Evolutionary conservation across 306 rosid genomes (phyloP).

Genomic region (Cicer chorassanicum): DNA sequence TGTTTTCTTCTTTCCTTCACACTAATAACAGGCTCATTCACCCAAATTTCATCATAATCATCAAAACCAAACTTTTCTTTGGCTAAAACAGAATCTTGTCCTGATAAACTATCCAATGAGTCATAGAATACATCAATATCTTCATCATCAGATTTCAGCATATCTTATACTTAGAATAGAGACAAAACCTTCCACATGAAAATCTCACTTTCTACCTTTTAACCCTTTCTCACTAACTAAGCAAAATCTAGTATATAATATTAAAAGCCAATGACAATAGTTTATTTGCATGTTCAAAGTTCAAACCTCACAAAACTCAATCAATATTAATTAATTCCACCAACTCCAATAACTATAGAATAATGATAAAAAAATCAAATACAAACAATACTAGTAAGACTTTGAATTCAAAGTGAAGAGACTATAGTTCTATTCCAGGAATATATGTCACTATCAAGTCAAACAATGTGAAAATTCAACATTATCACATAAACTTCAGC

Average conservation of each 20-base stretch:
- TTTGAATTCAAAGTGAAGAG: constrained; percentile 45
- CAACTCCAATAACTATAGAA: constrained; percentile 43
- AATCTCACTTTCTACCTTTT: constrained; percentile 18
- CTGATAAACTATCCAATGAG: constrained; percentile 24
- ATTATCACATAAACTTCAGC: constrained; percentile 53
- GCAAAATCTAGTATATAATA: constrained; percentile 47
- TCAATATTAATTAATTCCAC: constrained; percentile 41
- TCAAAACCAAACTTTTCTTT: constrained; percentile 10
- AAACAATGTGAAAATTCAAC: constrained; percentile 60
- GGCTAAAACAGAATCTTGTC: constrained; percentile 6
- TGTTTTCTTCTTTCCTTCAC: constrained; percentile 14
- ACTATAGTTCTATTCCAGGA: constrained; percentile 44
- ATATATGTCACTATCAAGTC: constrained; percentile 42
- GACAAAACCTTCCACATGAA: constrained; percentile 21
- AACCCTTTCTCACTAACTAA: constrained; percentile 51
- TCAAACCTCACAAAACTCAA: constrained; percentile 48
- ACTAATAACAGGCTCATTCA: constrained; percentile 16
- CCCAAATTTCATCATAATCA: constrained; percentile 37
- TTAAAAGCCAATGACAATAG: constrained; percentile 47
- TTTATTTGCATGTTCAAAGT: constrained; percentile 52
- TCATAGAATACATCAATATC: constrained; percentile 25
- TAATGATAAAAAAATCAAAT: constrained; percentile 48
- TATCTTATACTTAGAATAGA: constrained; percentile 6
- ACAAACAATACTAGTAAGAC: constrained; percentile 46
- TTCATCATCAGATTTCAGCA: constrained; percentile 23